These are phyloP conservation scores for Saccharomyces hybrid DNA, from an alignment of 1,139 yeast species.

Conservation along the genomic window DNA sequence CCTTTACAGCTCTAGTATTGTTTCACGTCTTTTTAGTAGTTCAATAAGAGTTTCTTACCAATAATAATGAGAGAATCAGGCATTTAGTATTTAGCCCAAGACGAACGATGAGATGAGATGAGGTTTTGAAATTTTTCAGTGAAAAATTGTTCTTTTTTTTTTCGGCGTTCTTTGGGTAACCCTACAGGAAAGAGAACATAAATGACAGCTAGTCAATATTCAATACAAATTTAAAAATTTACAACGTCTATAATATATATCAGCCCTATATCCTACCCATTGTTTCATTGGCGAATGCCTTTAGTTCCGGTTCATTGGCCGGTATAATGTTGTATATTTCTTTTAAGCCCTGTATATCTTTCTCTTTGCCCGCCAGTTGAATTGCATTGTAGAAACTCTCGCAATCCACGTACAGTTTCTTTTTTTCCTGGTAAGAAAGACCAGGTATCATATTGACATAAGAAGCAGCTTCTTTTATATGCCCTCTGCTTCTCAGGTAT, in stretches of 20 bases:
- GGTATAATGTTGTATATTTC: constrained; percentile 21
- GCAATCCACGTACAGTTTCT: constrained; percentile 24
- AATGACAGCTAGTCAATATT: not conserved
- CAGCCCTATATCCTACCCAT: constrained; percentile 13
- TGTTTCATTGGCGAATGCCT: constrained; percentile 18
- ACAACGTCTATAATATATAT: not conserved
- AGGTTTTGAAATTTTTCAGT: constrained; percentile 16
- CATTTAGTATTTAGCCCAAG: not conserved
- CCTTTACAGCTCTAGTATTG: not conserved
- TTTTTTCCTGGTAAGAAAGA: constrained; percentile 20
- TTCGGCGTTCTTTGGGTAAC: not conserved
- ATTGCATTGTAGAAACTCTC: constrained; percentile 24
- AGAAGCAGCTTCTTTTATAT: constrained; percentile 25
- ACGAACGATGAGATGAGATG: constrained; percentile 18
- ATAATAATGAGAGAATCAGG: not conserved
- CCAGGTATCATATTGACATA: constrained; percentile 25
- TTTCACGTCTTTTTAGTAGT: not conserved
- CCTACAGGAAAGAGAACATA: not conserved
- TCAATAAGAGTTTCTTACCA: not conserved
- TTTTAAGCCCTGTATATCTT: constrained; percentile 21
- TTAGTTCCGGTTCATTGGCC: constrained; percentile 24
- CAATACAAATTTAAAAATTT: not conserved
- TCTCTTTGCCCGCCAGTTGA: constrained; percentile 24
- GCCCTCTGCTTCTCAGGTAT: constrained; percentile 17
- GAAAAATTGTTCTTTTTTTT: not conserved